Base-by-base conservation (phyloP, 768 basidiomycete species). In the Cystofilobasidium capitatum region DNA sequence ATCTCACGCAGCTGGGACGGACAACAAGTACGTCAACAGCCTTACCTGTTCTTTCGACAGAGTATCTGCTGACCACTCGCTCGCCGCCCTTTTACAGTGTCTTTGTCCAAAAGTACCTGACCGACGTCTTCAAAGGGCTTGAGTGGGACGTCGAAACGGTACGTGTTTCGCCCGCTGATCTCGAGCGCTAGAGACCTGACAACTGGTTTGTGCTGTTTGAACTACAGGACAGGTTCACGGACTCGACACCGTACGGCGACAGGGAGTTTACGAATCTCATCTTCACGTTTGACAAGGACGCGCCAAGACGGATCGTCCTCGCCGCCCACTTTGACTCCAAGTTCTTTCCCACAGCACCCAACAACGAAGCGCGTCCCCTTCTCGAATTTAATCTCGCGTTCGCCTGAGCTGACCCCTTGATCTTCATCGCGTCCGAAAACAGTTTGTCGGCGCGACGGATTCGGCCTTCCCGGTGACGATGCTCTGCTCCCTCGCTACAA, bases 401-500 rank as follows among this genome's bases (percentile, higher is more conserved):
- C 22, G 22, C 31, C 16, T 36, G 24, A 24, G 6, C 16, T 64
- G 39, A 29, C 9, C 54, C 17, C 0, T n/a, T 12, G 37, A 24
- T 26, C 31, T 40, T 49, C n/a, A n/a, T n/a, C n/a, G n/a, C n/a
- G n/a, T n/a, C n/a, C n/a, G n/a, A n/a, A n/a, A n/a, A 26, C 78
- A 97, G 89, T 99, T 99, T 75, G 80, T 99, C 73, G 96, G 96
- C 39, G 96, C 96, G 12, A 98, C 92, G 13, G 96, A 99, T 75
- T 96, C 92, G 0, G 96, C 93, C 8, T 91, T 90, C 39, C 86
- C 96, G 2, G 97, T 93, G 71, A 91, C 92, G 5, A 86, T 98
- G 78, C 83, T 99, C 80, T 83, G 97, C 35, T 92, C 97, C 77
- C 79, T 97, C 20, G 96, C 92, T 0, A 88, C 92, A 77, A 79